Conservation (phyloP, 106 monocot species). For the Vanilla planifolia region DNA sequence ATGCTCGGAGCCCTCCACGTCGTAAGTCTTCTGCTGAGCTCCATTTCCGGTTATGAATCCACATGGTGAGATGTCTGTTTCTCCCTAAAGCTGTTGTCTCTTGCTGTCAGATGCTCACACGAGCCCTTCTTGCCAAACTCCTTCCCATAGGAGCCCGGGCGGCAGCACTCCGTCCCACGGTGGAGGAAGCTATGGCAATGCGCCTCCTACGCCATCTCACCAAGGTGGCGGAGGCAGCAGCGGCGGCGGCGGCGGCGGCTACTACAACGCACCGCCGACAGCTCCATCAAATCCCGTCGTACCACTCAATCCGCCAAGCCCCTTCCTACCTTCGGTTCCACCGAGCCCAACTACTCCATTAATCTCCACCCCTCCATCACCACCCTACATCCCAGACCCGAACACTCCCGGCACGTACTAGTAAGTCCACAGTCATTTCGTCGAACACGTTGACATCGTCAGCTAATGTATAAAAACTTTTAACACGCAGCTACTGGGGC, state of each 20-base stretch:
- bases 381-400: conserved; percentile 11
- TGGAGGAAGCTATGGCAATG: not conserved
- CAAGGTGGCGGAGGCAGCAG: not conserved
- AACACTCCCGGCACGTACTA: conserved; percentile 12
- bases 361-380: conserved; percentile 1
- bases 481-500: conserved; percentile 17
- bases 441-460: not conserved
- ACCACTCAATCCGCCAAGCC: not conserved
- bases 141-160: not conserved
- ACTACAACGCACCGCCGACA: conserved; percentile 16
- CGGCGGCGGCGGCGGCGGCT: conserved; percentile 8
- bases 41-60: not conserved
- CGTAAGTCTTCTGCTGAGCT: not conserved
- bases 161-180: conserved; percentile 1
- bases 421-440: conserved; percentile 1
- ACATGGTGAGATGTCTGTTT: not conserved
- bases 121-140: not conserved
- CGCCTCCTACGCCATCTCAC: conserved; percentile 11
- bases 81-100: not conserved
- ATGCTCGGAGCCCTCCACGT: not conserved
- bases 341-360: not conserved
- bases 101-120: not conserved
- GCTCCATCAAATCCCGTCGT: not conserved
- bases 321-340: not conserved
- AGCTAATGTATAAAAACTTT: too few relatives aligned